Percentiles rank a stretch among this genome's conserved stretches.
These are phyloP conservation scores for Urostyla sp. DNA, from an alignment of 73 alveolate genomes.

Conservation along the genomic window DNA sequence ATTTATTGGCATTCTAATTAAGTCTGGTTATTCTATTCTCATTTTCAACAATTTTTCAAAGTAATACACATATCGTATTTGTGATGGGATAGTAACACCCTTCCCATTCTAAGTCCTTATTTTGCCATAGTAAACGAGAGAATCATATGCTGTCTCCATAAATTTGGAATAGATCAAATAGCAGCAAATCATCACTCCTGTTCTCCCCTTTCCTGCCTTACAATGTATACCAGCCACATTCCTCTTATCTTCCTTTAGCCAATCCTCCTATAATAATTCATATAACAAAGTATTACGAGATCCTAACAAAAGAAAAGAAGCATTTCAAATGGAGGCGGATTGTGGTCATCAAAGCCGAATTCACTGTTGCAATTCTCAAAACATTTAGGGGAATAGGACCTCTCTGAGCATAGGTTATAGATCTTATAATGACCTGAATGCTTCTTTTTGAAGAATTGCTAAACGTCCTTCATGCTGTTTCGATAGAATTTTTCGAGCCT, in stretches of 20 bases:
- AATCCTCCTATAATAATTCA: conserved; percentile 49
- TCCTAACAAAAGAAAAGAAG: conserved; percentile 94
- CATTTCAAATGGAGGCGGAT: conserved; percentile 94
- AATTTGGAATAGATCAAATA: conserved; percentile 88
- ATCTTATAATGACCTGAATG: conserved; percentile 90
- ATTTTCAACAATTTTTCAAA: conserved; percentile 90
- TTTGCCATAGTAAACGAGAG: conserved; percentile 90
- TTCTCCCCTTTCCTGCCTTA: conserved; percentile 99
- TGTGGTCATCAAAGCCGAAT: conserved; percentile 97
- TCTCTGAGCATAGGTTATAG: conserved; percentile 93
- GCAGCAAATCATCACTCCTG: conserved; percentile 99
- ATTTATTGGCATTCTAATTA: conserved; percentile 52
- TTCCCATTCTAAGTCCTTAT: conserved; percentile 96
- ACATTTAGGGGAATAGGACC: conserved; percentile 70
- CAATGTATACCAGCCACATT: conserved; percentile 98
- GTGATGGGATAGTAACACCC: conserved; percentile 98
- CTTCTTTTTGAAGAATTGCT: conserved; percentile 83
- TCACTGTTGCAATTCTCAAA: conserved; percentile 80
- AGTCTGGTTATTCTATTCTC: conserved; percentile 16
- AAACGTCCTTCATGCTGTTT: conserved; percentile 93
- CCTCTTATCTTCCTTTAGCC: conserved; percentile 75
- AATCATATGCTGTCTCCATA: conserved; percentile 88
- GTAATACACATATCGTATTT: conserved; percentile 94
- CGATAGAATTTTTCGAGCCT: conserved; percentile 88
- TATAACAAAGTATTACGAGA: conserved; percentile 63